These are phyloP conservation scores for Fistulinella prunicolor DNA, from an alignment of 768 basidiomycete species.

Conservation along the genomic window DNA sequence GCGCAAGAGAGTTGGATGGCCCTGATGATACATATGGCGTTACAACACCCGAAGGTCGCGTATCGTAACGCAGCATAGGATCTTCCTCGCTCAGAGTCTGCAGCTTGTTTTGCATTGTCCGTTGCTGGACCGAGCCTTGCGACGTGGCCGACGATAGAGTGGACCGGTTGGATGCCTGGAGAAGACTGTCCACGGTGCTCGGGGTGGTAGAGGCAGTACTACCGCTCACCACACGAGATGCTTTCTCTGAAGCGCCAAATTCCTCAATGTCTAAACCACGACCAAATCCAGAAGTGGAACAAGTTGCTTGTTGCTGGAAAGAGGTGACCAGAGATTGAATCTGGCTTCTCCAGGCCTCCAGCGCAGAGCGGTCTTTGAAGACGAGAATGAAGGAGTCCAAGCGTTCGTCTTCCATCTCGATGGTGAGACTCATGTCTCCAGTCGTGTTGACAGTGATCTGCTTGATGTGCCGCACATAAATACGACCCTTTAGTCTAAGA, in stretches of 20 bases:
- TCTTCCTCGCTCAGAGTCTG: slow-evolving; percentile 72
- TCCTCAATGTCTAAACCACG: slow-evolving; percentile 63
- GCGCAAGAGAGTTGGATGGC: slow-evolving; percentile 76
- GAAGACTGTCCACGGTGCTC: slow-evolving; percentile 60
- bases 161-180: slow-evolving; percentile 64
- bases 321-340: slow-evolving; percentile 75
- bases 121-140: slow-evolving; percentile 50
- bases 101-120: slow-evolving; percentile 44
- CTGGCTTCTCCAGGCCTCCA: slow-evolving; percentile 86
- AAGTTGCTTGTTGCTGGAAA: slow-evolving; percentile 56
- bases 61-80: slow-evolving; percentile 56
- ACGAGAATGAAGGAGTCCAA: slow-evolving; percentile 94
- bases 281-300: slow-evolving; percentile 29
- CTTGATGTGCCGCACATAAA: slow-evolving; percentile 93
- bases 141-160: slow-evolving; percentile 75
- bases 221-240: slow-evolving; percentile 77
- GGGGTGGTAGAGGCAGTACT: slow-evolving; percentile 60
- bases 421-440: slow-evolving; percentile 89
- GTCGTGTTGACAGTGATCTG: slow-evolving; percentile 79
- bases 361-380: slow-evolving; percentile 85
- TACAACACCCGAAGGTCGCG: slow-evolving; percentile 48
- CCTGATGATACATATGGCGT: slow-evolving; percentile 71
- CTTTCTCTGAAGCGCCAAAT: slow-evolving; percentile 74
- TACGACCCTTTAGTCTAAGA: slow-evolving; percentile 88
- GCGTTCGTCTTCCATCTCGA: slow-evolving; percentile 95